Percentiles rank a stretch among this genome's conserved stretches.
phyloP scores from a whole-genome alignment of 2,329 filamentous ascomycete genomes.

The Thermothelomyces thermophilus region DNA sequence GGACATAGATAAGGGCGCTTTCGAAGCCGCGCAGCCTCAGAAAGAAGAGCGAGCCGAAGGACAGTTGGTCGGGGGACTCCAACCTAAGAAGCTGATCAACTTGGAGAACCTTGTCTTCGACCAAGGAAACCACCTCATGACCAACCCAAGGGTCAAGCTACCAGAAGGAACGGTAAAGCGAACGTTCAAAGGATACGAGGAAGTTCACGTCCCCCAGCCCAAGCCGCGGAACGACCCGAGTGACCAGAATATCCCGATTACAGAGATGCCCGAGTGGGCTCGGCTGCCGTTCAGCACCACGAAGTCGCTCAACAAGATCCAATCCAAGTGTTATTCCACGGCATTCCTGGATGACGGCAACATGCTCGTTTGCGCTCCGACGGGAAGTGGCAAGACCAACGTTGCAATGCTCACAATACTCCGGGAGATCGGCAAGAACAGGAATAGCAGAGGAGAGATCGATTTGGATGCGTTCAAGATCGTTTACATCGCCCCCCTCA shows the following conservation, averaged over 20 bases:
- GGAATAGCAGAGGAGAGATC: constrained; percentile 87
- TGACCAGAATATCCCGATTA: constrained; percentile 75
- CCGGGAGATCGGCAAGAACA: constrained; percentile 92
- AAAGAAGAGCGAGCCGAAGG: constrained; percentile 57
- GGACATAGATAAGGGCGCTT: constrained; percentile 73
- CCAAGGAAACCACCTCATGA: constrained; percentile 98
- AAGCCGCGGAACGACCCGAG: constrained; percentile 77
- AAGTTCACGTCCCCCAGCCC: constrained; percentile 92
- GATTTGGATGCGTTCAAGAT: constrained; percentile 97
- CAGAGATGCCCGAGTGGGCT: constrained; percentile 89
- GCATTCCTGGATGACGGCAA: constrained; percentile 94
- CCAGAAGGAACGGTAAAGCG: constrained; percentile 93
- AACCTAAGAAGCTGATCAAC: constrained; percentile 83
- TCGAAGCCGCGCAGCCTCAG: constrained; percentile 43
- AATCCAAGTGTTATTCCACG: constrained; percentile 85
- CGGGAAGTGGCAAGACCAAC: constrained; percentile 96
- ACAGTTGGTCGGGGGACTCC: constrained; percentile 70
- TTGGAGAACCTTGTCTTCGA: constrained; percentile 95
- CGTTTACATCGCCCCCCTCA: constrained; percentile 92
- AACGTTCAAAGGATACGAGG: constrained; percentile 96
- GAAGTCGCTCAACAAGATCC: constrained; percentile 87
- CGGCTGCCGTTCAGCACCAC: constrained; percentile 77
- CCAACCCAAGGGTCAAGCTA: constrained; percentile 90
- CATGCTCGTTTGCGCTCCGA: constrained; percentile 95
- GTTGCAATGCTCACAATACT: constrained; percentile 96